Base-by-base conservation (phyloP, 495 filamentous ascomycete genomes). In the Immersiella caudata region DNA sequence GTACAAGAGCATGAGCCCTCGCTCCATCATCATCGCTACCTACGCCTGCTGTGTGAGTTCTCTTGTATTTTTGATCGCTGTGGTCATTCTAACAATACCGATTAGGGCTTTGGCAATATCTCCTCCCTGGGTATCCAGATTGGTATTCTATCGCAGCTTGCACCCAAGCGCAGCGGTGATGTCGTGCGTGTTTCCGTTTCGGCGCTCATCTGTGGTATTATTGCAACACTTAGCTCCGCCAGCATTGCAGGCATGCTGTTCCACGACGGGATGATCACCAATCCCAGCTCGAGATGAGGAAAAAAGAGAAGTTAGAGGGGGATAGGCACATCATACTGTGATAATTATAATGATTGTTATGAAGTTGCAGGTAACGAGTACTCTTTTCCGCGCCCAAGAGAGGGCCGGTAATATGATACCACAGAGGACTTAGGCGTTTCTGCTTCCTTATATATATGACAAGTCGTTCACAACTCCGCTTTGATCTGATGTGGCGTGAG, bases 11-110 rank as follows among this genome's bases (percentile, higher is more conserved):
- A 81, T 97, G 66, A 87, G 86, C 11, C 77, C 86, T 11, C 91
- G 93, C 49, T 91, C 90, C 8, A 85, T 83, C 29, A 83, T 89
- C 66, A 93, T 98, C 71, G 93, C 93, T 20, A 94, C 90, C 0
- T 98, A 97, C 96, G 68, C 94, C 90, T 58, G 88, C 91, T 20
- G 85, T 94, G 35, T 90, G 90, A 71, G 94, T 97, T 62, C 25
- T 21, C 49, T 52, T 22, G 40, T 46, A 24, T 36, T 21, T 21
- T 12, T 25, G 18, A 26, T 63, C 24, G 5, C 2, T 12, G 2
- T 0, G 5, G 35, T 29, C n/a, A 92, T 22, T 91, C 87, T 60
- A 91, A 91, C 18, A 12, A 91, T 89, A 66, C 86, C 16, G 4
- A 6, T 86, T 1, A 91, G 77, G 91, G 90, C 8, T 93, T 93